Conservation (phyloP, 371 early-diverging fungal genomes). For the Apophysomyces trapeziformis region DNA sequence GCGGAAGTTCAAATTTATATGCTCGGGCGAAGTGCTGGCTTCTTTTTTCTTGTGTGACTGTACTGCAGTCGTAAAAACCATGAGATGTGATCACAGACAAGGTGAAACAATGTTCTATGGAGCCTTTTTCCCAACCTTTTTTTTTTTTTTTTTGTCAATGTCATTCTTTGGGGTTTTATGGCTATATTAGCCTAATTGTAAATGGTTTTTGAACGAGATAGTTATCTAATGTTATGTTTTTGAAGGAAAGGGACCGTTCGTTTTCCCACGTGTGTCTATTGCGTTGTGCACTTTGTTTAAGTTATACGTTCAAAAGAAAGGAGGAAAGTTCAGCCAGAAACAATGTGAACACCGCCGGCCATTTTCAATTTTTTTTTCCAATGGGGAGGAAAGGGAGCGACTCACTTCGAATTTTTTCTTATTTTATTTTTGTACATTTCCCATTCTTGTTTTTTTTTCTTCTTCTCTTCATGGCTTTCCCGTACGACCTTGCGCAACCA, state of each 20-base stretch:
- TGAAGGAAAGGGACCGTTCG: background rate
- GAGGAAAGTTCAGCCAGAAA: background rate
- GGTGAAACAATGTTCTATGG: background rate
- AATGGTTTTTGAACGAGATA: too few species aligned
- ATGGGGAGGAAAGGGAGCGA: background rate
- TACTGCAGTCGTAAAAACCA: too few species aligned
- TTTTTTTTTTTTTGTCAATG: background rate
- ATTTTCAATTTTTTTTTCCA: constrained; percentile 8
- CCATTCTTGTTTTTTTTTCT: background rate
- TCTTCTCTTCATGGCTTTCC: constrained; percentile 4
- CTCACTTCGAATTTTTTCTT: too few species aligned
- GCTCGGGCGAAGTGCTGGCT: too few species aligned
- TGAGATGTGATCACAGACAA: too few species aligned
- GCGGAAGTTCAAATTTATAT: too few species aligned
- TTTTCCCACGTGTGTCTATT: background rate
- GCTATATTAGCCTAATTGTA: background rate
- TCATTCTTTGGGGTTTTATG: background rate
- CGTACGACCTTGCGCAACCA: constrained; percentile 11
- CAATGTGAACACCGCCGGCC: constrained; percentile 3
- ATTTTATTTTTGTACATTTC: too few species aligned
- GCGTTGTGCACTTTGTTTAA: too few species aligned
- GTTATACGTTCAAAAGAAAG: background rate
- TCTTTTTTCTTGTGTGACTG: too few species aligned
- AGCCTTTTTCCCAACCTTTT: background rate
- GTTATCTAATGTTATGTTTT: background rate